phyloP scores from a whole-genome alignment of 2,329 filamentous ascomycete genomes.

The Colletotrichum liriopes region DNA sequence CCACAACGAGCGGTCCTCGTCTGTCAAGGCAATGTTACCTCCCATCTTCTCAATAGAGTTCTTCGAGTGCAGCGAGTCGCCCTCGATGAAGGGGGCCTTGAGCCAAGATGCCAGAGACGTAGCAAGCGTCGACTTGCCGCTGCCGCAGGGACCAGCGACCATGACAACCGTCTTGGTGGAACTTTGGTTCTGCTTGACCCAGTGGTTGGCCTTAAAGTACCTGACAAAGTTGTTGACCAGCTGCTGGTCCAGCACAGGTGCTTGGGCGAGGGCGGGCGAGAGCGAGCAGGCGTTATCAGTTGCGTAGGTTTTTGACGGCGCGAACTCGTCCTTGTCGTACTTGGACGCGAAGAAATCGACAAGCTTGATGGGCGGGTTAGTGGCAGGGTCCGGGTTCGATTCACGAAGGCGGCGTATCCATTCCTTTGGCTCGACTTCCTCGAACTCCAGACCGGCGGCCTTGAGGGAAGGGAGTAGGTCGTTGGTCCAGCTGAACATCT shows the following conservation, averaged over 20 bases:
- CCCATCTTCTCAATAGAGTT: constrained; percentile 53
- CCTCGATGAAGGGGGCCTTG: constrained; percentile 56
- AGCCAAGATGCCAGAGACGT: constrained; percentile 50
- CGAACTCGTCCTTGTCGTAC: constrained; percentile 60
- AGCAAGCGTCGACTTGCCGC: constrained; percentile 58
- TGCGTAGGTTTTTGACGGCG: constrained; percentile 58
- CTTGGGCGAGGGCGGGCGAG: constrained; percentile 60
- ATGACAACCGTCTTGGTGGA: constrained; percentile 50
- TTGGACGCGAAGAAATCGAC: constrained; percentile 63
- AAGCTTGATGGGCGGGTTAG: constrained; percentile 68
- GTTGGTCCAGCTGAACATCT: constrained; percentile 63
- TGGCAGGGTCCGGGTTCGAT: constrained; percentile 60
- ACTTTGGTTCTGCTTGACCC: constrained; percentile 52
- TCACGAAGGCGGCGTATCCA: constrained; percentile 61
- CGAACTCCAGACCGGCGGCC: constrained; percentile 61
- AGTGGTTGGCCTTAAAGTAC: constrained; percentile 55
- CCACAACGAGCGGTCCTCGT: constrained; percentile 53
- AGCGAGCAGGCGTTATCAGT: constrained; percentile 58
- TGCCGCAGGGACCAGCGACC: constrained; percentile 58
- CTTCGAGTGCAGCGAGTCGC: constrained; percentile 55
- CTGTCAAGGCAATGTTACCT: constrained; percentile 49
- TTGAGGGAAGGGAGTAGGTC: constrained; percentile 66
- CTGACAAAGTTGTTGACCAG: constrained; percentile 57
- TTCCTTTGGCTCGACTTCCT: constrained; percentile 58
- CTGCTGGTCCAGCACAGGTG: constrained; percentile 50